These are phyloP conservation scores for Phytophthora idaei DNA, from an alignment of 352 stramenopile genomes.

Conservation along the genomic window DNA sequence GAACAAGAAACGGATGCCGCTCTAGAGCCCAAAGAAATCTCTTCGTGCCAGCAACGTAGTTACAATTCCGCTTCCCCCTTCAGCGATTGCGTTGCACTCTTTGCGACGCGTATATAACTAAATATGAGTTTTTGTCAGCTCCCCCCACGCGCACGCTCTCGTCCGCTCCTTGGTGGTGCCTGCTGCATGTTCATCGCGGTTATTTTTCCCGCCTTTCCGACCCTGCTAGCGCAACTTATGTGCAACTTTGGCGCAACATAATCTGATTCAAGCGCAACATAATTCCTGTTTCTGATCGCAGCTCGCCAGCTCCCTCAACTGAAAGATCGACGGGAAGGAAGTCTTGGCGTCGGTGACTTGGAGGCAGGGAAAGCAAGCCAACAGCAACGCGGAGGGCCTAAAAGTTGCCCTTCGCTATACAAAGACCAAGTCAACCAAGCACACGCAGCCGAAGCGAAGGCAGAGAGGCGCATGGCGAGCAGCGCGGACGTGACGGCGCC, in stretches of 20 bases:
- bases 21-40: conserved; percentile 42
- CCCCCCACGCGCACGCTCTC: neutral
- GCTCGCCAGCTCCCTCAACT: conserved; percentile 11
- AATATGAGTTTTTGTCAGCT: conserved; percentile 38
- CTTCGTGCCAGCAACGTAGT: conserved; percentile 9
- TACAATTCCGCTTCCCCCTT: conserved; percentile 2
- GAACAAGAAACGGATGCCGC: conserved; percentile 85
- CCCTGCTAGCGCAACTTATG: neutral
- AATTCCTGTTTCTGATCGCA: conserved; percentile 1
- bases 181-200: neutral
- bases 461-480: conserved; percentile 32
- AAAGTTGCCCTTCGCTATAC: conserved; percentile 19
- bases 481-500: conserved; percentile 30
- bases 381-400: conserved; percentile 7
- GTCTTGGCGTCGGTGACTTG: conserved; percentile 7
- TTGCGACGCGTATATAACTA: conserved; percentile 40
- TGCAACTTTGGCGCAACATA: conserved; percentile 10
- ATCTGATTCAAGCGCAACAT: conserved; percentile 5
- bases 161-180: neutral
- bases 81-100: conserved; percentile 11
- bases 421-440: conserved; percentile 10
- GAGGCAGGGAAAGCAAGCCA: neutral
- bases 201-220: conserved; percentile 27
- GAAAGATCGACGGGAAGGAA: conserved; percentile 30
- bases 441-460: neutral